Conservation (phyloP, 768 basidiomycete genomes). For the Amanita exitialis region DNA sequence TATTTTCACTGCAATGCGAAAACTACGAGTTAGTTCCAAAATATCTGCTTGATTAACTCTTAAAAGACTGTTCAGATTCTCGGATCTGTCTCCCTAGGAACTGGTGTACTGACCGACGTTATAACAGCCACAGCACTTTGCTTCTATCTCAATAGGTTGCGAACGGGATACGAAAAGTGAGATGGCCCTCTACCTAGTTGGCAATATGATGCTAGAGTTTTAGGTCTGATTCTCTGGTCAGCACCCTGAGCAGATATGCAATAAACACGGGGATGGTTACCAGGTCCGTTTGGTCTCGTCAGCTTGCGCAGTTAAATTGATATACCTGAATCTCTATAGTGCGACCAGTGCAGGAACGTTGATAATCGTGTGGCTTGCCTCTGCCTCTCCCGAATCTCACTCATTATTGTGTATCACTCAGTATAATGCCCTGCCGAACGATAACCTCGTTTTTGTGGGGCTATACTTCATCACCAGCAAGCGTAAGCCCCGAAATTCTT, state of each 20-base stretch:
- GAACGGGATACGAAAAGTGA: slow-evolving; percentile 42
- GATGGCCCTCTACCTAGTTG: slow-evolving; percentile 6
- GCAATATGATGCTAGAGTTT: not conserved
- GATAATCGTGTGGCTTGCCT: slow-evolving; percentile 33
- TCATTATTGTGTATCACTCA: slow-evolving; percentile 14
- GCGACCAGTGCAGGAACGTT: slow-evolving; percentile 40
- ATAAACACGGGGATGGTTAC: slow-evolving; percentile 60
- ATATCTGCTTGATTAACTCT: not conserved
- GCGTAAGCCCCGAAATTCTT: slow-evolving; percentile 26
- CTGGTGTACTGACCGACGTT: slow-evolving; percentile 48
- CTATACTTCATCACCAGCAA: slow-evolving; percentile 61
- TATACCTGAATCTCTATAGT: slow-evolving; percentile 13
- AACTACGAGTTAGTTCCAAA: slow-evolving; percentile 30
- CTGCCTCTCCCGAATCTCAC: not conserved
- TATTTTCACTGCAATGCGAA: slow-evolving; percentile 27
- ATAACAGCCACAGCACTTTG: slow-evolving; percentile 48
- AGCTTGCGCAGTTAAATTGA: not conserved
- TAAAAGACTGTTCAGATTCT: slow-evolving; percentile 24
- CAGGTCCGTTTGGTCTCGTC: slow-evolving; percentile 25
- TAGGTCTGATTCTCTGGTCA: slow-evolving; percentile 54
- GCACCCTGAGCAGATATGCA: slow-evolving; percentile 46
- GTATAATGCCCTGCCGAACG: slow-evolving; percentile 44
- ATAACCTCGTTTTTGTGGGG: slow-evolving; percentile 51
- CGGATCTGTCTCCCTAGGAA: slow-evolving; percentile 40
- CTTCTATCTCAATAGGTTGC: slow-evolving; percentile 46